Conservation (phyloP, 176 grass and related monocot genomes). For the Oryza meyeriana region DNA sequence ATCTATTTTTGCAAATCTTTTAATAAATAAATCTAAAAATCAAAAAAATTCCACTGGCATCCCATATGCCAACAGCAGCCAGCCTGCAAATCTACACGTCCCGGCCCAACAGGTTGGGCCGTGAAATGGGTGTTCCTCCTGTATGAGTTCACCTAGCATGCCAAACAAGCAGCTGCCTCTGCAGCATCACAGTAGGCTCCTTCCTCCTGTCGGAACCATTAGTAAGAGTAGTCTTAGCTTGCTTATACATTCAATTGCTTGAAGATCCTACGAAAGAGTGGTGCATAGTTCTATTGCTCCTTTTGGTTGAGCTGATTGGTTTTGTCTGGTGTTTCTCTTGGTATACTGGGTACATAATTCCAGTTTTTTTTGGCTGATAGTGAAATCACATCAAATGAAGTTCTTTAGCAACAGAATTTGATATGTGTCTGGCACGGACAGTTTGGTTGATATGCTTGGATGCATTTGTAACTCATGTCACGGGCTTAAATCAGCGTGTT, state of each 20-base stretch:
- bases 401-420: not conserved
- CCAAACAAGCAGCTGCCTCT: not conserved
- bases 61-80: too few relatives aligned
- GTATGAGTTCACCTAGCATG: too few relatives aligned
- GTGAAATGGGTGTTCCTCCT: not conserved
- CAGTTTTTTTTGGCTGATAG: not conserved
- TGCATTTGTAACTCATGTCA: not conserved
- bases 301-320: not conserved
- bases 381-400: not conserved
- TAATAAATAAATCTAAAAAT: too few relatives aligned
- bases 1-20: too few relatives aligned
- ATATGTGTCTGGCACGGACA: not conserved
- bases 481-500: not conserved
- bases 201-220: slow-evolving; percentile 19
- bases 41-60: too few relatives aligned
- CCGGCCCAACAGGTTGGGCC: not conserved
- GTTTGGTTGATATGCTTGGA: not conserved
- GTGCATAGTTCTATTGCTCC: not conserved
- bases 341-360: not conserved
- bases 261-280: slow-evolving; percentile 7
- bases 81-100: slow-evolving; percentile 18
- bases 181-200: too few relatives aligned
- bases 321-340: not conserved
- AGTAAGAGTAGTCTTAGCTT: slow-evolving; percentile 22
- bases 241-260: slow-evolving; percentile 36